These are phyloP conservation scores for Gossypium arboreum DNA, from an alignment of 345 rosid genomes.

Conservation along the genomic window DNA sequence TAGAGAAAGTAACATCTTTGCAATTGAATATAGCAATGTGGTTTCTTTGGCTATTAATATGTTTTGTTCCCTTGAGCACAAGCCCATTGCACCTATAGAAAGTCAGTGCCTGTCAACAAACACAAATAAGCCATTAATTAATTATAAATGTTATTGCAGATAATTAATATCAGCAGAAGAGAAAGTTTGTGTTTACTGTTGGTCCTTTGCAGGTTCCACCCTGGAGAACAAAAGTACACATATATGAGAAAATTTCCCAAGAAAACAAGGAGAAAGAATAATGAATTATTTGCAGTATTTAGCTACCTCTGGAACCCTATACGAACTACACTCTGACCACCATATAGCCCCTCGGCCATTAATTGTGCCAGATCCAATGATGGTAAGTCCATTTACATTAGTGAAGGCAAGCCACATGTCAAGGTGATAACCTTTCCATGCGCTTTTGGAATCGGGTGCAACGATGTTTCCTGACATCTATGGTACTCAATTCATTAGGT, in stretches of 20 bases:
- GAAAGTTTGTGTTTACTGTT: neutral
- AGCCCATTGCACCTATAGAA: slow-evolving; percentile 33
- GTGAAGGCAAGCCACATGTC: slow-evolving; percentile 17
- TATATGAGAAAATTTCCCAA: neutral
- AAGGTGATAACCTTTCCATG: slow-evolving; percentile 7
- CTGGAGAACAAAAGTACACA: neutral
- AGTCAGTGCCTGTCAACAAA: slow-evolving; percentile 28
- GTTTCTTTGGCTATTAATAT: slow-evolving; percentile 32
- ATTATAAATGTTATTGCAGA: neutral
- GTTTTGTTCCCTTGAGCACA: slow-evolving; percentile 25
- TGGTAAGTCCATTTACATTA: slow-evolving; percentile 15
- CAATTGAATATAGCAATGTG: slow-evolving; percentile 29
- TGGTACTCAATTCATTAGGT: neutral
- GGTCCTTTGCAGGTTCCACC: slow-evolving; percentile 16
- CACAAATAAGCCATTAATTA: neutral
- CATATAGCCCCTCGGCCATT: slow-evolving; percentile 12
- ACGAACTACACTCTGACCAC: neutral
- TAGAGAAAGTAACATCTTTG: slow-evolving; percentile 26
- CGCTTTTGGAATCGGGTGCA: slow-evolving; percentile 8
- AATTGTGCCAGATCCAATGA: slow-evolving; percentile 1
- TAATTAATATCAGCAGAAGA: neutral
- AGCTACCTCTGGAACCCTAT: neutral
- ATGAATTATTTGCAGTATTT: neutral
- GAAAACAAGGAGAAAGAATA: neutral
- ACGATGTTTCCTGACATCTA: slow-evolving; percentile 15